phyloP scores from a whole-genome alignment of 108 stramenopile genomes.

The Skeletonema costatum region DNA sequence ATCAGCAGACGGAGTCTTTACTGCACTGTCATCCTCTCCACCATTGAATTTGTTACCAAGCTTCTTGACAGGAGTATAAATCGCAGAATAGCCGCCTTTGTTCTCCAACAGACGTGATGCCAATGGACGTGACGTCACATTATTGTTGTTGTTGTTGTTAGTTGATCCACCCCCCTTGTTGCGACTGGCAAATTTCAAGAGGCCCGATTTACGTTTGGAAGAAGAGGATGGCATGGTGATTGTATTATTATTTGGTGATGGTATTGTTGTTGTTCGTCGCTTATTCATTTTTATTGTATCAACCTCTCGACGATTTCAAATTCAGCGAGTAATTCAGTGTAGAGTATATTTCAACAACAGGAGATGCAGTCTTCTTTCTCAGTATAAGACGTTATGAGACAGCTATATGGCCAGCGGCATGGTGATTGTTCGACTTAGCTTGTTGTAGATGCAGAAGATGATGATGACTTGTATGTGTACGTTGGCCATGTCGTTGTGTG shows the following conservation, averaged over 20 bases:
- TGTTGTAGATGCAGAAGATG: too few relatives aligned
- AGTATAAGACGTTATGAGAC: too few relatives aligned
- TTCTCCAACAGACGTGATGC: background rate
- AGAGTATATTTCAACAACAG: too few relatives aligned
- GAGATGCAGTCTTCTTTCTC: too few relatives aligned
- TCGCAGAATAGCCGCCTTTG: background rate
- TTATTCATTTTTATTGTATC: too few relatives aligned
- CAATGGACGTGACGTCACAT: background rate
- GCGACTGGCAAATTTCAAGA: slow-evolving; percentile 1
- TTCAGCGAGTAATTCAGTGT: too few relatives aligned
- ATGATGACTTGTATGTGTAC: too few relatives aligned
- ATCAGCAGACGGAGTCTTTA: background rate
- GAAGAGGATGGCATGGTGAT: background rate
- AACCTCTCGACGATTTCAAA: too few relatives aligned
- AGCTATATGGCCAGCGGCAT: too few relatives aligned
- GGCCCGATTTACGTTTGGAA: slow-evolving; percentile 17
- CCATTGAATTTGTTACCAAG: background rate
- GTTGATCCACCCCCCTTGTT: background rate
- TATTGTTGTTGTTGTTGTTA: background rate
- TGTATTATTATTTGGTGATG: background rate
- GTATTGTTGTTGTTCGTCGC: background rate
- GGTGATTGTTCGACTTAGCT: too few relatives aligned
- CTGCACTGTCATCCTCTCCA: background rate
- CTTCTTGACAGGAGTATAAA: background rate
- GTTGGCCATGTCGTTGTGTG: too few relatives aligned